Conservation (phyloP, 2,329 filamentous ascomycete species). For the Arachnomyces sp. region DNA sequence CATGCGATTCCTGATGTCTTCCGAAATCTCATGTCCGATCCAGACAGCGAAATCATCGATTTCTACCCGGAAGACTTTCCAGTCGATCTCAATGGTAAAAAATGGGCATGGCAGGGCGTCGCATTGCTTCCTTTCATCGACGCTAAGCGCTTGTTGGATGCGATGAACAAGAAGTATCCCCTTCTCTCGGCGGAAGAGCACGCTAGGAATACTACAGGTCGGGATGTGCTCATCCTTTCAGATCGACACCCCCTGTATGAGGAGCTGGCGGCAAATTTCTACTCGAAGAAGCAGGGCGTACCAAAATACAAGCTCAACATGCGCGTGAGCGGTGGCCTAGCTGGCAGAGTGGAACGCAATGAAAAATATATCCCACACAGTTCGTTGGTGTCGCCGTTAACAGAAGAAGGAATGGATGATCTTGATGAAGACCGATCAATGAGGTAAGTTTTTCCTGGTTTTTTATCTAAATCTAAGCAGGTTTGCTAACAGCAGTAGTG, state of each 20-base stretch:
- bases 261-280: constrained; percentile 75
- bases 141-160: constrained; percentile 71
- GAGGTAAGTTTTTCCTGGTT: constrained; percentile 49
- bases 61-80: constrained; percentile 95
- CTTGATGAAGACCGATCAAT: constrained; percentile 81
- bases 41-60: constrained; percentile 86
- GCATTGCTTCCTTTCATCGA: constrained; percentile 93
- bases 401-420: constrained; percentile 61
- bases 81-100: constrained; percentile 93
- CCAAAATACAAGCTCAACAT: constrained; percentile 65
- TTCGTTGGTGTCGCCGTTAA: constrained; percentile 67
- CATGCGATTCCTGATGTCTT: constrained; percentile 85
- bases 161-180: constrained; percentile 76
- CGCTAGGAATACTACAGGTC: constrained; percentile 68
- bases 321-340: constrained; percentile 64
- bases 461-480: not conserved
- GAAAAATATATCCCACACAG: constrained; percentile 78
- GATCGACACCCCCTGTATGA: constrained; percentile 80
- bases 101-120: constrained; percentile 96
- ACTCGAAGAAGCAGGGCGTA: constrained; percentile 73
- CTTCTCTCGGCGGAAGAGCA: constrained; percentile 67
- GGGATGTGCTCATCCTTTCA: constrained; percentile 74
- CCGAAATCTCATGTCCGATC: constrained; percentile 79
- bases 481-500: constrained; percentile 44
- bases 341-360: constrained; percentile 73